These are phyloP conservation scores for Entonaema liquescens DNA, from an alignment of 495 filamentous ascomycete species.

Conservation along the genomic window DNA sequence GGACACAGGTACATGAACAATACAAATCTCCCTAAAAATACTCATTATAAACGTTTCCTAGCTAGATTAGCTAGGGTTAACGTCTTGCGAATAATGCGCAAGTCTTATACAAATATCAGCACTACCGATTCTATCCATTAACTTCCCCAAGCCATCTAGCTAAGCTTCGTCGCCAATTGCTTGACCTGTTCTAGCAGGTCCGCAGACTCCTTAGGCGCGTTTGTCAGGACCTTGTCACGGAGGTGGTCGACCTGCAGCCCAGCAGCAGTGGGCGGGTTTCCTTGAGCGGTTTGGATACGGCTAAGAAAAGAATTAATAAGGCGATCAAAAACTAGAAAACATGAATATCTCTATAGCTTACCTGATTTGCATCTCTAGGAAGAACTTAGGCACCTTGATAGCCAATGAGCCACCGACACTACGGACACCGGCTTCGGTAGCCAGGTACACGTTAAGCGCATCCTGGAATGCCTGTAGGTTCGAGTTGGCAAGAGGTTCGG, in stretches of 20 bases:
- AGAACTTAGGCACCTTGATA: conserved; percentile 62
- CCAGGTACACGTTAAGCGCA: conserved; percentile 56
- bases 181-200: conserved; percentile 51
- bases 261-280: conserved; percentile 53
- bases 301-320: conserved; percentile 32
- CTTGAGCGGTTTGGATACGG: conserved; percentile 59
- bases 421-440: conserved; percentile 60
- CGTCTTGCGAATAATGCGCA: not conserved
- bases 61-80: not conserved
- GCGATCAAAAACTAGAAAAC: too few species aligned
- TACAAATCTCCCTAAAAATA: not conserved
- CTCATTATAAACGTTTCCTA: not conserved
- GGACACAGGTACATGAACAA: not conserved
- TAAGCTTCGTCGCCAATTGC: conserved; percentile 44
- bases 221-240: conserved; percentile 58
- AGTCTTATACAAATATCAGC: not conserved
- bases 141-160: conserved; percentile 25
- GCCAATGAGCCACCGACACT: conserved; percentile 53
- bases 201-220: conserved; percentile 52
- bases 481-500: conserved; percentile 46
- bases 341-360: too few species aligned
- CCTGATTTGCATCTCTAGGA: conserved; percentile 53
- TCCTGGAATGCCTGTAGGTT: conserved; percentile 54
- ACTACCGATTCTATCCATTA: not conserved
- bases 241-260: conserved; percentile 57